phyloP scores from a whole-genome alignment of 129 eudicot genomes.

The Cynara cardunculus region DNA sequence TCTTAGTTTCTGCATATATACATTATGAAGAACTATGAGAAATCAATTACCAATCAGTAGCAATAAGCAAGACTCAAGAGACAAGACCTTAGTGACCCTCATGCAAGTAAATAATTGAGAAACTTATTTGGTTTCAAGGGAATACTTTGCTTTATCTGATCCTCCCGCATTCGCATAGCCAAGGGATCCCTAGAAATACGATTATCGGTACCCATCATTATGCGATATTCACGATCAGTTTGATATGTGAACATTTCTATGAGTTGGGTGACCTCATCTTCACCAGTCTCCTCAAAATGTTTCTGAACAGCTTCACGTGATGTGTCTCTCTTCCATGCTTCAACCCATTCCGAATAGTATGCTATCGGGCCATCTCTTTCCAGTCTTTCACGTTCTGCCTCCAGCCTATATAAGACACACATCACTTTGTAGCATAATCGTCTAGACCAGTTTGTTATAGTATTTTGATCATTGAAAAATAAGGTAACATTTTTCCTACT shows the following conservation, averaged over 20 bases:
- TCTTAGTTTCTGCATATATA: neutral
- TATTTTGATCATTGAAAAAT: neutral
- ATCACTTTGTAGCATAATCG: neutral
- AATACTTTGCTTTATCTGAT: slow-evolving; percentile 84
- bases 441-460: neutral
- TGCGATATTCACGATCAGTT: slow-evolving; percentile 89
- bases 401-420: slow-evolving; percentile 45
- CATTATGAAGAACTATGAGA: neutral
- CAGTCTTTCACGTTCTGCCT: slow-evolving; percentile 66
- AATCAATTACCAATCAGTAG: slow-evolving; percentile 7
- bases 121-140: neutral
- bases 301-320: slow-evolving; percentile 90
- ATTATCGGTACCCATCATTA: slow-evolving; percentile 91
- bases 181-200: slow-evolving; percentile 88
- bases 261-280: slow-evolving; percentile 91
- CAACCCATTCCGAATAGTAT: slow-evolving; percentile 95
- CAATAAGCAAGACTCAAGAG: neutral
- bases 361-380: slow-evolving; percentile 81
- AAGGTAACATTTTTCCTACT: neutral
- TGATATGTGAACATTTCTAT: slow-evolving; percentile 86
- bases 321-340: slow-evolving; percentile 85
- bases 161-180: slow-evolving; percentile 95
- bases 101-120: neutral
- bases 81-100: neutral
- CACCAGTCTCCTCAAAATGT: slow-evolving; percentile 99